Base-by-base conservation (phyloP, 169 alveolate species). In the Plasmodium malariae region DNA sequence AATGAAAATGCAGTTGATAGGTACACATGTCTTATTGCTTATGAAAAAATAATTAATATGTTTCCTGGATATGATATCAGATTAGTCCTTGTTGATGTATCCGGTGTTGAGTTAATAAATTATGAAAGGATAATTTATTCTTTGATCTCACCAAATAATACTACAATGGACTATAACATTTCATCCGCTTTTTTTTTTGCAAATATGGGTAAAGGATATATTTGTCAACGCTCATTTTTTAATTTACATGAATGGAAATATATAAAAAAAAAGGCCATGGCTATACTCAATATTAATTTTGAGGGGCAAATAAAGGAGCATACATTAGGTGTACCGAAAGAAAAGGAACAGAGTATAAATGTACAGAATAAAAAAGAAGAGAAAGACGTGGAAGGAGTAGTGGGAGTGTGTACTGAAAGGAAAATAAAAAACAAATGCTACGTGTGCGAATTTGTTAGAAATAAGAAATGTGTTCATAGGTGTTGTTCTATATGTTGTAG, bases 151-250 rank as follows among this genome's bases (percentile, higher is more conserved):
- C 96, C 96, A 7, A 93, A 92, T 57, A 80, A 59, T 67, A 92
- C 94, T 6, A 93, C 78, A 54, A 93, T 93, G 96, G 96, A 93
- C 72, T 73, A 86, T 55, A 93, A 93, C 73, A 93, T 93, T 7
- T 88, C 94, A 11, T 89, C 96, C 6, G 94, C 96, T 19, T 60
- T 93, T 30, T 89, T 92, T 83, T 93, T 89, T 55, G 93, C 96
- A 17, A 91, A 67, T 21, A 19, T 90, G 43, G 92, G 89, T 26
- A 88, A 49, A 14, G 96, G 96, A 0, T 36, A 57, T 30, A 49
- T 93, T 3, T 67, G 74, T 12, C 40, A 69, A 0, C 94, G 85
- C 4, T 26, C 63, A 17, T 70, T 91, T 51, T 43, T 93, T 30
- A 34, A 65, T 14, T 40, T 91, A 9, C 49, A 55, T 2, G 83